A percentile compares a stretch with the other conserved stretches of the same genome.
phyloP scores from a whole-genome alignment of 805 yeast genomes.

The Saccharomycopsis fibuligera region DNA sequence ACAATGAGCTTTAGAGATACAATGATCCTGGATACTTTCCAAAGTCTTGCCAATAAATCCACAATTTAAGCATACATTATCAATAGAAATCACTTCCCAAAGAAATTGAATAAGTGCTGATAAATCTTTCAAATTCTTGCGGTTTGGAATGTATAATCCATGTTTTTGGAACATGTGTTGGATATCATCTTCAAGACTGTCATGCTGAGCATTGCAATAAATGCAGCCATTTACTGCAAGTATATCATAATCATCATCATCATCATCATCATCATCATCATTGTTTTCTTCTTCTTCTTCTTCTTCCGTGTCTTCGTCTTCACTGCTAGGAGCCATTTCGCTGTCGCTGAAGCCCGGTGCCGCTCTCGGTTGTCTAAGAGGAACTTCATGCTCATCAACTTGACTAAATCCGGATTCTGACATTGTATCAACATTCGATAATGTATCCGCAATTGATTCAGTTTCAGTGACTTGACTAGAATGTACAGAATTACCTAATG shows the following conservation, averaged over 20 bases:
- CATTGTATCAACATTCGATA: background rate
- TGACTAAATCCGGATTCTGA: background rate
- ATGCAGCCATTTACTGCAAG: conserved; percentile 37
- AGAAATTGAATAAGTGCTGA: conserved; percentile 70
- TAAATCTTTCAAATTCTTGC: conserved; percentile 56
- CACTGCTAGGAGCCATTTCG: background rate
- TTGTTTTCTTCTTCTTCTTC: conserved; percentile 19
- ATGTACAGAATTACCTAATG: conserved; percentile 38
- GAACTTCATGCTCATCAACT: background rate
- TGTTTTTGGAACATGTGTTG: conserved; percentile 73
- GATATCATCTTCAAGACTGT: conserved; percentile 51
- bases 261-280: conserved; percentile 24
- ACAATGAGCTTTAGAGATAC: conserved; percentile 80
- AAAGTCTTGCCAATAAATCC: conserved; percentile 75
- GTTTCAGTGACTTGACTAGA: conserved; percentile 12
- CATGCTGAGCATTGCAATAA: conserved; percentile 49
- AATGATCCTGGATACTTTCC: conserved; percentile 86
- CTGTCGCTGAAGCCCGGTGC: background rate
- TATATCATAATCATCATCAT: conserved; percentile 12
- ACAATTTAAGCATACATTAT: conserved; percentile 74
- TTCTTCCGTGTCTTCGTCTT: conserved; percentile 7
- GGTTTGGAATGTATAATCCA: conserved; percentile 87
- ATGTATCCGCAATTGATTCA: conserved; percentile 16
- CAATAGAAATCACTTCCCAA: conserved; percentile 75
- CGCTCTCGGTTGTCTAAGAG: background rate